Evolutionary conservation across 352 stramenopile genomes (phyloP), one percentile per base, ranked within the genome.

Genomic region (Phytophthora idaei): DNA sequence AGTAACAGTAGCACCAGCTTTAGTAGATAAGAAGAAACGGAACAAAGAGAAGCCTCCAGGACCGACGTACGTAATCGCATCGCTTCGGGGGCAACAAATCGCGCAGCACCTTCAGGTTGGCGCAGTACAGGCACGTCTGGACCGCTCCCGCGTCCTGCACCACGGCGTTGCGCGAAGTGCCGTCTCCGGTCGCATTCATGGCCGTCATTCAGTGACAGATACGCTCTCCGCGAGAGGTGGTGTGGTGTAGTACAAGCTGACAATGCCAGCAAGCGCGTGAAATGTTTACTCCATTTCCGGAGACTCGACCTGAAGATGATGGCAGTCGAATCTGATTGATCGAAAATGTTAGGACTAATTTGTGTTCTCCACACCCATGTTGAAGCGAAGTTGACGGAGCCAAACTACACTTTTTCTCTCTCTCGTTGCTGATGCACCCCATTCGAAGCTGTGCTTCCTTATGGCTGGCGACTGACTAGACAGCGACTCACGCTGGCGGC

Each of bases 61-160:
- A 12, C 6, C 9, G 6, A 77, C 77, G 47, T 71, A 86, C 78
- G 51, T 88, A 88, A 61, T 88, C 75, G 55, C 80, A 88, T 55
- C 78, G 72, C 67, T 86, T 85, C 50, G 76, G 72, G 39, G 80
- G 74, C 46, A 88, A 57, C 32, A 88, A 64, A 28, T 82, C 77
- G 46, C 77, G 77, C 56, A 88, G 60, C 37, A 70, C 66, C 57
- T 81, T 85, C 21, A 77, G 48, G 57, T 88, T 82, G 42, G 73
- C 69, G 68, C 80, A 88, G 59, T 83, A 86, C 50, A 69, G 21
- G 42, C 74, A 82, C 21, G 57, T 58, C n/a, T 67, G 60, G 28
- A 37, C 45, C 8, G 53, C 51, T 21, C 42, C 36, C 5, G 48
- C 64, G 12, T 48, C 52, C 36, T 57, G 17, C 37, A n/a, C 21